Percentiles rank a stretch among this genome's conserved stretches.
These are phyloP conservation scores for Trichoderma virens DNA, from an alignment of 495 filamentous ascomycete genomes.

Conservation along the genomic window DNA sequence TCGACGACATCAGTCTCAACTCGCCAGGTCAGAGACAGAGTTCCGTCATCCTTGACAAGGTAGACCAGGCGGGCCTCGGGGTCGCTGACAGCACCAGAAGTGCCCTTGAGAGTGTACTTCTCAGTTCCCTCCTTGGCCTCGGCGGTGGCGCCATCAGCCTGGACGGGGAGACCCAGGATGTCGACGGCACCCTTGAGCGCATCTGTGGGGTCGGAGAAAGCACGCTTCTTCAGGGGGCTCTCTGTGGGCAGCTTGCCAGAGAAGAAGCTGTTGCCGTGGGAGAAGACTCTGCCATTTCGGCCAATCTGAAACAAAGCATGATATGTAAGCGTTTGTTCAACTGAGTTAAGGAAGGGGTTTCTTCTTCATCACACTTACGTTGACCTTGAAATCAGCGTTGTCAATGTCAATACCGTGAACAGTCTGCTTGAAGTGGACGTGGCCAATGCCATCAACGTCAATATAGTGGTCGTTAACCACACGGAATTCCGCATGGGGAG, in stretches of 20 bases:
- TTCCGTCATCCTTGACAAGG: slow-evolving; percentile 32
- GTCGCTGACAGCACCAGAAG: slow-evolving; percentile 31
- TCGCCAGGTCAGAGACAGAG: slow-evolving; percentile 38
- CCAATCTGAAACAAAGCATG: slow-evolving; percentile 21
- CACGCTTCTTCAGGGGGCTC: slow-evolving; percentile 27
- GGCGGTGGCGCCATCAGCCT: slow-evolving; percentile 24
- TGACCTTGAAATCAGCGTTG: slow-evolving; percentile 50
- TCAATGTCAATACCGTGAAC: slow-evolving; percentile 44
- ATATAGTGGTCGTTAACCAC: slow-evolving; percentile 38
- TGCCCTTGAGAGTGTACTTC: slow-evolving; percentile 29
- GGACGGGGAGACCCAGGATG: slow-evolving; percentile 28
- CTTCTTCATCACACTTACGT: slow-evolving; percentile 26
- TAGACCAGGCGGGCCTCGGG: slow-evolving; percentile 40
- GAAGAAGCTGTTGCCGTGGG: slow-evolving; percentile 37
- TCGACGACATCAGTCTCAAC: slow-evolving; percentile 41
- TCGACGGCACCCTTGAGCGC: slow-evolving; percentile 28
- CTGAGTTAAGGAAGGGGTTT: not conserved
- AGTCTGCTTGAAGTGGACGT: slow-evolving; percentile 48
- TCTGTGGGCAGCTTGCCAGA: slow-evolving; percentile 26
- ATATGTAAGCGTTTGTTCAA: not conserved
- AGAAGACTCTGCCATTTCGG: slow-evolving; percentile 33
- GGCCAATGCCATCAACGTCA: slow-evolving; percentile 39
- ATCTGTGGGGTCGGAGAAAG: slow-evolving; percentile 24
- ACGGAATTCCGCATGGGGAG: slow-evolving; percentile 28
- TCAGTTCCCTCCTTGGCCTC: slow-evolving; percentile 19